Evolutionary conservation across 768 basidiomycete genomes (phyloP).

Genomic region (Saitozyma sp.): DNA sequence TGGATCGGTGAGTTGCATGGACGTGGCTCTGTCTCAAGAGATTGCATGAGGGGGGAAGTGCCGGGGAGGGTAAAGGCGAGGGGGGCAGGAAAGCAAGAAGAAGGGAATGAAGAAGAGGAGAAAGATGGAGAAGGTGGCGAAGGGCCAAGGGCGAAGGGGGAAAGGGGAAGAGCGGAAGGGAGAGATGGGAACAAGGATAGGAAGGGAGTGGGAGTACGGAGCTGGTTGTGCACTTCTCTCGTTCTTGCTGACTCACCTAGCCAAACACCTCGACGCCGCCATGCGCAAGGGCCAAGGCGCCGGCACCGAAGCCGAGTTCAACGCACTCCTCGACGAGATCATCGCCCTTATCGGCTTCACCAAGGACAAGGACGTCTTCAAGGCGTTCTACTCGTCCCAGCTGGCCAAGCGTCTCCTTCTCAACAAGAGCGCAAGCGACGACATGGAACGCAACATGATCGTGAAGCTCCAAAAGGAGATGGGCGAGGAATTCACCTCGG

Average conservation of each 20-base stretch:
- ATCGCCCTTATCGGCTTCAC: conserved; percentile 93
- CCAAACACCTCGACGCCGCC: conserved; percentile 80
- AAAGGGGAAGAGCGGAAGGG: too few relatives aligned
- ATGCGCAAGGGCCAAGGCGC: conserved; percentile 84
- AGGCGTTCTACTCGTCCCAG: conserved; percentile 94
- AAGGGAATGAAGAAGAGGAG: too few relatives aligned
- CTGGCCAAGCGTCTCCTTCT: conserved; percentile 87
- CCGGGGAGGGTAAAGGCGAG: too few relatives aligned
- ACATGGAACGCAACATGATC: conserved; percentile 83
- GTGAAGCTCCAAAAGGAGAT: conserved; percentile 81
- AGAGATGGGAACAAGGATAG: too few relatives aligned
- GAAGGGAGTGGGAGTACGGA: too few relatives aligned
- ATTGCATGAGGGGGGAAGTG: too few relatives aligned
- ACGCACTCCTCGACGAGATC: conserved; percentile 84
- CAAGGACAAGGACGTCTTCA: conserved; percentile 94
- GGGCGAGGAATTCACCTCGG: conserved; percentile 91
- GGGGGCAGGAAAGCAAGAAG: too few relatives aligned
- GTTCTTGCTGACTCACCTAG: conserved; percentile 48
- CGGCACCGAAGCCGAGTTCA: conserved; percentile 79
- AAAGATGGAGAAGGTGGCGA: too few relatives aligned
- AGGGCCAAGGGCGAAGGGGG: too few relatives aligned
- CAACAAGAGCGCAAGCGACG: conserved; percentile 90
- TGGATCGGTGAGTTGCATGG: conserved; percentile 51
- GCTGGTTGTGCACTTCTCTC: not conserved
- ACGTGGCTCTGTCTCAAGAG: too few relatives aligned